phyloP scores from a whole-genome alignment of 2,329 filamentous ascomycete species.

The Zarea fungicola region DNA sequence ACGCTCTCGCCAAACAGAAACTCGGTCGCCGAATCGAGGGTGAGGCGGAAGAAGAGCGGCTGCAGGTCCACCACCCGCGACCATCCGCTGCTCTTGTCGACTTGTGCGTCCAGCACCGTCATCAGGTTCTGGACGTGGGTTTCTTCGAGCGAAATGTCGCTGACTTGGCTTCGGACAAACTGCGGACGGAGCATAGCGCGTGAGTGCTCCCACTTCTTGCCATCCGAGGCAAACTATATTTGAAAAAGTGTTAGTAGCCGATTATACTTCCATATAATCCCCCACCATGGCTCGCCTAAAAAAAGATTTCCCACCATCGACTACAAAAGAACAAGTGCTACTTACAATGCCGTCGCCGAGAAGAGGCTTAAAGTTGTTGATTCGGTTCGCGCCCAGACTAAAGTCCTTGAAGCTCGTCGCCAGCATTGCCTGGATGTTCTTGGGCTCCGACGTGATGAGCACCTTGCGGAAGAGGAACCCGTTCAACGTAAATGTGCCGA shows the following conservation, averaged over 20 bases:
- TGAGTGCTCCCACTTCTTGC: conserved; percentile 32
- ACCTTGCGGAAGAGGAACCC: conserved; percentile 17
- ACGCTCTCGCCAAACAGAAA: conserved; percentile 59
- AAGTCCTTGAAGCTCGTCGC: conserved; percentile 24
- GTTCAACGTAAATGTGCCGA: conserved; percentile 17
- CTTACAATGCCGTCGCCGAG: conserved; percentile 38
- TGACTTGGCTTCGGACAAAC: conserved; percentile 38
- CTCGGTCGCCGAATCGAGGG: conserved; percentile 43
- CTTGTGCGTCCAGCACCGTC: conserved; percentile 17
- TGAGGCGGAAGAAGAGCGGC: conserved; percentile 43
- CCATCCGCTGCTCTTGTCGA: conserved; percentile 28
- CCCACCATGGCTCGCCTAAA: background rate
- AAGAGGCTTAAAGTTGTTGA: conserved; percentile 28
- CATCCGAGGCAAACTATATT: conserved; percentile 30
- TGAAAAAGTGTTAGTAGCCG: background rate
- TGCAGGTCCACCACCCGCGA: conserved; percentile 36
- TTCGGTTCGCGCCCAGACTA: conserved; percentile 21
- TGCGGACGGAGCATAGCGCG: conserved; percentile 35
- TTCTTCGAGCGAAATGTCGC: conserved; percentile 38
- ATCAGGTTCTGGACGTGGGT: conserved; percentile 29
- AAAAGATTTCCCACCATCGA: too few relatives aligned
- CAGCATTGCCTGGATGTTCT: conserved; percentile 25
- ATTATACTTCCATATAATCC: background rate
- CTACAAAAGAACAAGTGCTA: too few relatives aligned
- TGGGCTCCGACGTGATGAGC: conserved; percentile 21